Evolutionary conservation across 2,329 filamentous ascomycete genomes (phyloP), one percentile per base, ranked within the genome.

Genomic region (Thyridium curvatum): DNA sequence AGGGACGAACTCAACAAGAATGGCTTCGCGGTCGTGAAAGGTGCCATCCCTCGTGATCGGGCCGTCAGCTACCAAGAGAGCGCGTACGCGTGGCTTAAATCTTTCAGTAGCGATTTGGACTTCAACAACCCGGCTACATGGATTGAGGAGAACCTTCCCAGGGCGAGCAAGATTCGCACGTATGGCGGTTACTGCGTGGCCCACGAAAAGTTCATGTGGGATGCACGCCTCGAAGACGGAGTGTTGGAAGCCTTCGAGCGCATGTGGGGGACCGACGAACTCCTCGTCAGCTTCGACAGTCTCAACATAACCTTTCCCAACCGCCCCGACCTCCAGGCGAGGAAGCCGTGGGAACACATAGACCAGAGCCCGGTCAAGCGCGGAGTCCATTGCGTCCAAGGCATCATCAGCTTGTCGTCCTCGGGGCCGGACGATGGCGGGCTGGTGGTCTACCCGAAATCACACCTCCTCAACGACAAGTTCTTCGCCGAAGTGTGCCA

Each of bases 21-120:
- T 38, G 67, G 67, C 8, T 70, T 53, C 43, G 62, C 61, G 1
- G 57, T 72, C 10, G 51, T 72, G 38, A 71, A 69, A 40, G 61
- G 61, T 2, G 68, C 65, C 2, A 59, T 72, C 30, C 61, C 66
- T 0, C 49, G 43, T 4, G 64, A 65, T n/a, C 53, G 57, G 28
- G 67, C 66, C 2, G 45, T 55, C 8, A 41, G 45, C 4, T 65
- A 66, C 45, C 46, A 50, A n/a, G 38, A 51, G 28, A 52, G 52
- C 15, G 50, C 54, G 2, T 48, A 48, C 29, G 45, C 42, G 3
- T 42, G 41, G 40, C 35, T 46, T 2, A 37, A 30, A 36, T 42
- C 53, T 39, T 53, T 55, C 32, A 43, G 37, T 16, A 47, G 37
- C 7, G 40, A 4, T 1, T 37, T 48, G 16, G 44, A 50, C 35